Percentiles rank a stretch among this genome's conserved stretches.
Conservation (phyloP, 1,139 yeast genomes). For the Yamadazyma triangularis region DNA sequence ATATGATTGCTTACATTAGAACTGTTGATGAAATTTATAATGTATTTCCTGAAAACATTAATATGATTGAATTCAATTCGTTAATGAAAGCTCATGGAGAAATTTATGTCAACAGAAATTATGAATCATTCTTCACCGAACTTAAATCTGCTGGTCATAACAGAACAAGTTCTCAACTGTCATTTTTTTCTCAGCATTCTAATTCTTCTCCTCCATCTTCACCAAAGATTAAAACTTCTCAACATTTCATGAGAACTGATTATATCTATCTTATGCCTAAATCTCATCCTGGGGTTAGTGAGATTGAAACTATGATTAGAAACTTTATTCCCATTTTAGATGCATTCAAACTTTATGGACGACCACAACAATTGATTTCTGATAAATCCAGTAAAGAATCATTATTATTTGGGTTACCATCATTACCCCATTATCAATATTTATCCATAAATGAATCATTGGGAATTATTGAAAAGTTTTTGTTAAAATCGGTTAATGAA, state of each 20-base stretch:
- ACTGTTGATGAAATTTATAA: slow-evolving; percentile 40
- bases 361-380: slow-evolving; percentile 47
- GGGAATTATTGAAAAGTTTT: slow-evolving; percentile 27
- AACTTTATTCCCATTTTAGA: slow-evolving; percentile 50
- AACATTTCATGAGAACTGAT: slow-evolving; percentile 28
- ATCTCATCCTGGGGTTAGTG: slow-evolving; percentile 51
- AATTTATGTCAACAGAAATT: slow-evolving; percentile 40
- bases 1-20: slow-evolving; percentile 43
- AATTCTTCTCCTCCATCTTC: slow-evolving; percentile 15
- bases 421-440: slow-evolving; percentile 51
- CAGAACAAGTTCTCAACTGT: slow-evolving; percentile 18
- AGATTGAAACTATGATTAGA: slow-evolving; percentile 56
- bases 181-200: slow-evolving; percentile 10
- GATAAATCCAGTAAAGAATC: slow-evolving; percentile 43
- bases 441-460: slow-evolving; percentile 37
- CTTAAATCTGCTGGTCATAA: slow-evolving; percentile 12
- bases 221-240: slow-evolving; percentile 13
- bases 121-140: slow-evolving; percentile 23
- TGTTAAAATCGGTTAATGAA: slow-evolving; percentile 24
- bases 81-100: slow-evolving; percentile 50
- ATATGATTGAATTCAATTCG: slow-evolving; percentile 50
- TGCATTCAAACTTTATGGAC: slow-evolving; percentile 50
- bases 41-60: slow-evolving; percentile 52
- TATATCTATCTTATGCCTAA: slow-evolving; percentile 50
- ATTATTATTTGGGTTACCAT: slow-evolving; percentile 52